Conservation (phyloP, 331 rosid species). For the Cydonia oblonga region DNA sequence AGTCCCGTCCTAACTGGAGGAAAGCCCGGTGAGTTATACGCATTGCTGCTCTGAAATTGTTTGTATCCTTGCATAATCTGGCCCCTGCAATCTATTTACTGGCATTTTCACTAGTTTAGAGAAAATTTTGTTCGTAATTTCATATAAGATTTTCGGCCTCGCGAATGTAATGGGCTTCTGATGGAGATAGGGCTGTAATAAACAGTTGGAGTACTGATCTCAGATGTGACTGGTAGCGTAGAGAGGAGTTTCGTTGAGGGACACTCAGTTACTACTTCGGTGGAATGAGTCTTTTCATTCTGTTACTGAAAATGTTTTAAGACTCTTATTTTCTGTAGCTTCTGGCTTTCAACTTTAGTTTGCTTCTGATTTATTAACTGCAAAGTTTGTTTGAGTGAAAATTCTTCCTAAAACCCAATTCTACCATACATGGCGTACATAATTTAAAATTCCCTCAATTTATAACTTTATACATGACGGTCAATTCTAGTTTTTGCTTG, state of each 20-base stretch:
- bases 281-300: not conserved
- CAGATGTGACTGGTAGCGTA: not conserved
- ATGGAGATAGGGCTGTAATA: not conserved
- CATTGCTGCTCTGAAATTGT: not conserved
- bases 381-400: not conserved
- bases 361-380: not conserved
- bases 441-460: not conserved
- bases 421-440: not conserved
- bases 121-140: not conserved
- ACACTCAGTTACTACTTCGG: not conserved
- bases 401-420: not conserved
- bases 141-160: not conserved
- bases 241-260: not conserved
- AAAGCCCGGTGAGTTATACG: conserved; percentile 43
- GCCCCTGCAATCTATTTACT: not conserved
- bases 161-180: not conserved
- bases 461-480: not conserved
- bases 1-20: conserved; percentile 61
- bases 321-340: not conserved
- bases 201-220: not conserved
- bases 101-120: not conserved
- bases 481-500: not conserved
- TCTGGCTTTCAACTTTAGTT: not conserved
- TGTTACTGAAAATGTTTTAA: not conserved
- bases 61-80: not conserved